Base-by-base conservation (phyloP, 176 grass and related monocot genomes). In the Oryza rufipogon region DNA sequence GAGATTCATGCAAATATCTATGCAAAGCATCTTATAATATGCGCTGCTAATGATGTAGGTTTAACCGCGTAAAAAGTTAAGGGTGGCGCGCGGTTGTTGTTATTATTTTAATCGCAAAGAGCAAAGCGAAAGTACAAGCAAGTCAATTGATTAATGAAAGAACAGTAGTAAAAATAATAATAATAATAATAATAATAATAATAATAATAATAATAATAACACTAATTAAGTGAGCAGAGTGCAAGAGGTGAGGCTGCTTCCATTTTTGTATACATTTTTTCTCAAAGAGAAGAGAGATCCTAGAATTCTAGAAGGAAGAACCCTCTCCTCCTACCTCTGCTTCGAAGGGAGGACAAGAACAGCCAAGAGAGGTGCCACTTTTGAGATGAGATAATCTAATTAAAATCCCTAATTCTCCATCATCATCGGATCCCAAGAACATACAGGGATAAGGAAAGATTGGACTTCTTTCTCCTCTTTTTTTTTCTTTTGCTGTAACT, bases 341-440 rank as follows among this genome's bases (percentile, higher is more conserved):
- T 4, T 63, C 58, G 23, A 66, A 41, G 39, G 56, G 65, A 33
- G 60, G 70, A 73, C 83, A 83, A 74, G 48, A 87, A 79, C 69
- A 71, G 78, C 84, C 82, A 89, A 89, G 66, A 77, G 81, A 64
- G 83, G 76, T 66, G 38, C 16, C 64, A 17, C 58, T 86, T 89
- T 76, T 89, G 77, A 81, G 88, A 87, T 80, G 51, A 64, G 80
- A 83, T 90, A 80, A 69, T 78, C 88, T 87, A 90, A 70, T 90
- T 83, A 84, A 64, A 84, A 64, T 90, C 89, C 89, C 89, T 87
- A 90, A 80, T 70, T 84, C 52, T 64, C 44, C 70, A 68, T 74
- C 84, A 26, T 54, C 74, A 80, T 83, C 84, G 64, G 89, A 90
- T 90, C 75, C 89, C 84, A 87, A 90, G 75, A 70, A 63, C 73